Percentiles rank a stretch among this genome's conserved stretches.
These are phyloP conservation scores for Ensete glaucum DNA, from an alignment of 176 grass and related monocot species.

Conservation along the genomic window DNA sequence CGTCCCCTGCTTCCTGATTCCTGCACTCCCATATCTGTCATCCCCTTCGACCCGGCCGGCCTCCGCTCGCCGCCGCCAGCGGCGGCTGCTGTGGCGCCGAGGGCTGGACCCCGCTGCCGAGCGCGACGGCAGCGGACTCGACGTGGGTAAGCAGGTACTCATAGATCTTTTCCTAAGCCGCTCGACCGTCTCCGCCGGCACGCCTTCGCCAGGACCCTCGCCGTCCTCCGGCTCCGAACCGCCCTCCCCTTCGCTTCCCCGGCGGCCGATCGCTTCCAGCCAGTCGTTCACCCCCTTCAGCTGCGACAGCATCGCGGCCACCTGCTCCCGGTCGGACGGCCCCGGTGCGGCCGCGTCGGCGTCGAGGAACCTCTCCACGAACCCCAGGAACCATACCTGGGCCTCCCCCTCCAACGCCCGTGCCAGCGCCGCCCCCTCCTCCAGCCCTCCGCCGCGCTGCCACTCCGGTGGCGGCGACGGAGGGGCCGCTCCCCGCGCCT, in stretches of 20 bases:
- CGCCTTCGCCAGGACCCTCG: not conserved
- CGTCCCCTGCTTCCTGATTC: not conserved
- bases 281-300: slow-evolving; percentile 68
- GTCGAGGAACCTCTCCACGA: slow-evolving; percentile 89
- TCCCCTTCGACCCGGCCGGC: not conserved
- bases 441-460: slow-evolving; percentile 46
- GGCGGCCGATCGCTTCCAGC: slow-evolving; percentile 42
- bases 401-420: slow-evolving; percentile 56
- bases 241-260: slow-evolving; percentile 19
- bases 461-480: slow-evolving; percentile 38
- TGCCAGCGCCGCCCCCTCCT: slow-evolving; percentile 66
- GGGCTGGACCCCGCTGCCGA: slow-evolving; percentile 31
- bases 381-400: slow-evolving; percentile 71
- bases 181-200: slow-evolving; percentile 59
- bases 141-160: slow-evolving; percentile 83
- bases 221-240: slow-evolving; percentile 1
- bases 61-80: not conserved
- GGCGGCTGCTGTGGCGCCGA: not conserved
- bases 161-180: slow-evolving; percentile 83
- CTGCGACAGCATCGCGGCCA: slow-evolving; percentile 60
- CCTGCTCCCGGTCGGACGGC: slow-evolving; percentile 41
- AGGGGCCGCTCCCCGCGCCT: not conserved
- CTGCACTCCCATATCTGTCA: not conserved
- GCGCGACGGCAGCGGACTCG: slow-evolving; percentile 66
- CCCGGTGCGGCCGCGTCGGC: slow-evolving; percentile 37